phyloP scores from a whole-genome alignment of 2,329 filamentous ascomycete genomes.

The Penicillium olsonii region DNA sequence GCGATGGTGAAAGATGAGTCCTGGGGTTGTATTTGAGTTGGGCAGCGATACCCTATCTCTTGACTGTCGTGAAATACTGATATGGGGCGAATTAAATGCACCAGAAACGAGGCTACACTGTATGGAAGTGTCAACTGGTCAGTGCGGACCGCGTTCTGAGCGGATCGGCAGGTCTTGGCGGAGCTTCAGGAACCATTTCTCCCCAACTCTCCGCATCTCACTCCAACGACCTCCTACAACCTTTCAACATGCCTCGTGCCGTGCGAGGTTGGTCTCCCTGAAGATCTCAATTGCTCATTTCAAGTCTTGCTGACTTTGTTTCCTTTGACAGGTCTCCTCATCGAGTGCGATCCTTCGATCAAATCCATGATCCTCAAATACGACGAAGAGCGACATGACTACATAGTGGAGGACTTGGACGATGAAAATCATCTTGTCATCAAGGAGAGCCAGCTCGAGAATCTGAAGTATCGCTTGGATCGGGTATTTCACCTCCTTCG shows the following conservation, averaged over 20 bases:
- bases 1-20: background rate
- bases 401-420: conserved; percentile 51
- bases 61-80: too few relatives aligned
- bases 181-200: background rate
- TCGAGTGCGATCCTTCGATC: conserved; percentile 52
- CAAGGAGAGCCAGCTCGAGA: conserved; percentile 48
- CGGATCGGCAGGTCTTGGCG: conserved; percentile 4
- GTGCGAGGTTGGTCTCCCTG: conserved; percentile 36
- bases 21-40: too few relatives aligned
- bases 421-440: conserved; percentile 49
- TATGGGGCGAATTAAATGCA: too few relatives aligned
- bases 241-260: conserved; percentile 41
- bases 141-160: background rate
- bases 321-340: conserved; percentile 41
- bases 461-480: conserved; percentile 44
- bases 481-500: conserved; percentile 32
- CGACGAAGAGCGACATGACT: conserved; percentile 49
- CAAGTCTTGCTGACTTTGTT: conserved; percentile 2
- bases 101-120: background rate
- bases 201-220: background rate
- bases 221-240: background rate
- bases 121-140: background rate
- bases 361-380: conserved; percentile 53
- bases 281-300: background rate
- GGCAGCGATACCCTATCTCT: too few relatives aligned